Evolutionary conservation across 169 alveolate species (phyloP).

Genomic region (Theileria annulata): DNA sequence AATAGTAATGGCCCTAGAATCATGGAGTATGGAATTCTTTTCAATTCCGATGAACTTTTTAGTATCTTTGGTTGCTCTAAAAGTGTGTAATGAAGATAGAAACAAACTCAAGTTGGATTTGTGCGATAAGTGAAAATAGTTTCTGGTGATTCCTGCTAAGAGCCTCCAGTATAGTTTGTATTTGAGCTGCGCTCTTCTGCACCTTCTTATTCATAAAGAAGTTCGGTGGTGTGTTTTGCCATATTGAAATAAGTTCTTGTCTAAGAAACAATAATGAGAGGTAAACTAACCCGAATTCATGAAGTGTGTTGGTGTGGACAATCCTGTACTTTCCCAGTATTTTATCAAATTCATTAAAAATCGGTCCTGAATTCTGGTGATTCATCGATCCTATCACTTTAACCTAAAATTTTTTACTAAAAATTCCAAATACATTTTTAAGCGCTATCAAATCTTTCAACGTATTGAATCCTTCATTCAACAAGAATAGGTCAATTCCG

Average conservation of each 20-base stretch:
- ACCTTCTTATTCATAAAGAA: conserved; percentile 30
- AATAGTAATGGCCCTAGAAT: conserved; percentile 60
- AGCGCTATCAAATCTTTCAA: conserved; percentile 3
- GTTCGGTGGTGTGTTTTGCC: conserved; percentile 62
- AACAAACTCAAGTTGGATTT: conserved; percentile 69
- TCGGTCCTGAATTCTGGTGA: conserved; percentile 42
- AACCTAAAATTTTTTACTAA: conserved; percentile 22
- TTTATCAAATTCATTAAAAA: conserved; percentile 8
- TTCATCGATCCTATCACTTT: conserved; percentile 53
- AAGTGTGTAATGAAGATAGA: neutral
- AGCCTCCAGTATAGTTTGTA: conserved; percentile 70
- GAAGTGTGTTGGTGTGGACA: conserved; percentile 25
- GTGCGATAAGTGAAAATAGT: conserved; percentile 71
- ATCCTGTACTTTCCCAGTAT: conserved; percentile 21
- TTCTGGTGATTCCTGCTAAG: conserved; percentile 74
- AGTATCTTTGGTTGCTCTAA: conserved; percentile 12
- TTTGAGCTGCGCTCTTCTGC: conserved; percentile 46
- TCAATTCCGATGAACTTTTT: conserved; percentile 54
- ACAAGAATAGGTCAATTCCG: conserved; percentile 41
- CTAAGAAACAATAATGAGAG: conserved; percentile 9
- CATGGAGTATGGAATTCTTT: conserved; percentile 49
- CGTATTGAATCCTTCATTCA: conserved; percentile 16
- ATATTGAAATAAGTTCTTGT: conserved; percentile 45
- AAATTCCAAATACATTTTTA: conserved; percentile 3
- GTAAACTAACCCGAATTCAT: conserved; percentile 53